phyloP scores from a whole-genome alignment of 768 basidiomycete genomes.

The Tulasnella sp. region DNA sequence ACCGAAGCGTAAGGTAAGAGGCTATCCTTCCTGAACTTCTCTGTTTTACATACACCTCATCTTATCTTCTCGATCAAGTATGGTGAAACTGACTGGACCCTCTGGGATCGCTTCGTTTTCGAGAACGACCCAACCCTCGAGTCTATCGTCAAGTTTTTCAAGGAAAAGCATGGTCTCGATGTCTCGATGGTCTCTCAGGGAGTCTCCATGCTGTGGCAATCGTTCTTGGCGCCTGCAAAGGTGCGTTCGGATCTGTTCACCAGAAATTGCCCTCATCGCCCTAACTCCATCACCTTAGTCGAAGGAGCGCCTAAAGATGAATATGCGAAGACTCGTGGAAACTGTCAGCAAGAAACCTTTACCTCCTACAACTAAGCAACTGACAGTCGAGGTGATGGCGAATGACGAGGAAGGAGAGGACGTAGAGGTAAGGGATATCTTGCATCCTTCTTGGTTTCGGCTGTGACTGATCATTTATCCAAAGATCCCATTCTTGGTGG shows the following conservation, averaged over 20 bases:
- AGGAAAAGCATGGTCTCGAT: conserved; percentile 70
- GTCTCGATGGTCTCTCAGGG: conserved; percentile 95
- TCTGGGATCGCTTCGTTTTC: conserved; percentile 97
- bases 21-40: not conserved
- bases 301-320: conserved; percentile 81
- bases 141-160: conserved; percentile 77
- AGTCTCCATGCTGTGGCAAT: conserved; percentile 96
- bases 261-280: not conserved
- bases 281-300: not conserved
- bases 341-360: conserved; percentile 91
- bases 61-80: conserved; percentile 35
- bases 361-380: conserved; percentile 66
- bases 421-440: conserved; percentile 56
- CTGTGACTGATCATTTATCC: not conserved
- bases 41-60: not conserved
- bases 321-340: conserved; percentile 84
- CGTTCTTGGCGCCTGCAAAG: conserved; percentile 89
- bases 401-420: conserved; percentile 88
- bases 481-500: conserved; percentile 75
- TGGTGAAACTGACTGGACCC: conserved; percentile 81
- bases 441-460: not conserved
- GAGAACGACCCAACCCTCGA: conserved; percentile 76
- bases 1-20: conserved; percentile 56
- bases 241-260: conserved; percentile 31
- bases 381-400: conserved; percentile 91